Conservation (phyloP, 495 filamentous ascomycete genomes). For the Podospora bellae-mahoneyi region DNA sequence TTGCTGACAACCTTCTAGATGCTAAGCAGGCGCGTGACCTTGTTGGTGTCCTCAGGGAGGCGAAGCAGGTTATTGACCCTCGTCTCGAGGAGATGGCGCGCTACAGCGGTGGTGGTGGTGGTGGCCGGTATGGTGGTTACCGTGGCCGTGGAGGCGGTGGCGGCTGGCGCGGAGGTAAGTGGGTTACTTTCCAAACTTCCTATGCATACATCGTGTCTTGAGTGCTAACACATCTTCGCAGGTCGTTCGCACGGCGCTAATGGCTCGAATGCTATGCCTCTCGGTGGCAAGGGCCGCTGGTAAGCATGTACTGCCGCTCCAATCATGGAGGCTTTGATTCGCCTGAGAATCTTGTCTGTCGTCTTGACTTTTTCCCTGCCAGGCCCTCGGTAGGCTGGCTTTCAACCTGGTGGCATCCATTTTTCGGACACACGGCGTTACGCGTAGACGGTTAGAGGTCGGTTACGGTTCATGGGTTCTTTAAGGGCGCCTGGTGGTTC, state of each 20-base stretch:
- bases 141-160: constrained; percentile 38
- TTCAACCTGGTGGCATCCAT: constrained; percentile 13
- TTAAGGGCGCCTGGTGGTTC: constrained; percentile 7
- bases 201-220: not conserved
- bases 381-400: constrained; percentile 7
- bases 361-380: not conserved
- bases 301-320: constrained; percentile 24
- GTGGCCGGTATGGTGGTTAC: constrained; percentile 60
- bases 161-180: constrained; percentile 38
- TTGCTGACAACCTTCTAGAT: constrained; percentile 55
- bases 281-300: constrained; percentile 47
- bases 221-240: constrained; percentile 18
- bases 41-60: constrained; percentile 84
- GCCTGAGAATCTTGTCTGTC: not conserved
- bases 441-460: constrained; percentile 25
- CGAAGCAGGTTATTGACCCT: constrained; percentile 98
- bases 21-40: constrained; percentile 96
- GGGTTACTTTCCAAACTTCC: constrained; percentile 29
- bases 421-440: constrained; percentile 21
- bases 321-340: constrained; percentile 9
- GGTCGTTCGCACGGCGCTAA: constrained; percentile 30
- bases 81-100: constrained; percentile 93
- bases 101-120: constrained; percentile 82
- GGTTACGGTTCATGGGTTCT: constrained; percentile 19
- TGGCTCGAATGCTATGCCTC: constrained; percentile 45